These are phyloP conservation scores for Leersia perrieri DNA, from an alignment of 176 grass and related monocot species.

Conservation along the genomic window DNA sequence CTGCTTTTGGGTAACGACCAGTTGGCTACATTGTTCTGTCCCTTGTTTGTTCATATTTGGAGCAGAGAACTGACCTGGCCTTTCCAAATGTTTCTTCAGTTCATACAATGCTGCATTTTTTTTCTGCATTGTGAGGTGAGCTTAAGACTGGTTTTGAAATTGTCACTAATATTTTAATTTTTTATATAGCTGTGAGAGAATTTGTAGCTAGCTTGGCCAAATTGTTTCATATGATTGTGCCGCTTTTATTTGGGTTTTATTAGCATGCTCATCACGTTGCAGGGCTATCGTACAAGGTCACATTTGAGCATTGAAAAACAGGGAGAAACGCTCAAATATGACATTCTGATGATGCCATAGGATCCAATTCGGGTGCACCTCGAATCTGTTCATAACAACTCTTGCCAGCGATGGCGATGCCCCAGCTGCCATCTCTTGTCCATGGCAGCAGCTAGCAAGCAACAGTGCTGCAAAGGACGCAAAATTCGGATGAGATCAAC, in stretches of 20 bases:
- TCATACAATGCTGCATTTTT: too few relatives aligned
- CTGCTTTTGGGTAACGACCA: neutral
- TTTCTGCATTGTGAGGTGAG: neutral
- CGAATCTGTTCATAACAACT: neutral
- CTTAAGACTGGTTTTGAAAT: neutral
- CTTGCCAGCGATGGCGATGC: neutral
- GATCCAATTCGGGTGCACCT: too few relatives aligned
- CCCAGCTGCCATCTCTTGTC: slow-evolving; percentile 15
- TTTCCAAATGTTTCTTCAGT: neutral
- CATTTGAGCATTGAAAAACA: neutral
- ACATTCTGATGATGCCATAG: neutral
- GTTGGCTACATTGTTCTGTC: too few relatives aligned
- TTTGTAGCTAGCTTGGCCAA: neutral
- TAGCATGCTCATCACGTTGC: neutral
- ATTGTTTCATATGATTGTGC: neutral
- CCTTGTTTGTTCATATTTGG: too few relatives aligned
- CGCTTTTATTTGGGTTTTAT: neutral
- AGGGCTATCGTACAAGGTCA: neutral
- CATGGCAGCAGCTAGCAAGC: neutral
- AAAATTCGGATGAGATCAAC: neutral
- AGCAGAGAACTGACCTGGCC: neutral
- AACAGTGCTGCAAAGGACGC: neutral
- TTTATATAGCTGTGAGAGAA: neutral
- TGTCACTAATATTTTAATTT: too few relatives aligned
- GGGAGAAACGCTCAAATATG: neutral